phyloP scores from a whole-genome alignment of 148 eudicot species.

The Hydrangea macrophylla region DNA sequence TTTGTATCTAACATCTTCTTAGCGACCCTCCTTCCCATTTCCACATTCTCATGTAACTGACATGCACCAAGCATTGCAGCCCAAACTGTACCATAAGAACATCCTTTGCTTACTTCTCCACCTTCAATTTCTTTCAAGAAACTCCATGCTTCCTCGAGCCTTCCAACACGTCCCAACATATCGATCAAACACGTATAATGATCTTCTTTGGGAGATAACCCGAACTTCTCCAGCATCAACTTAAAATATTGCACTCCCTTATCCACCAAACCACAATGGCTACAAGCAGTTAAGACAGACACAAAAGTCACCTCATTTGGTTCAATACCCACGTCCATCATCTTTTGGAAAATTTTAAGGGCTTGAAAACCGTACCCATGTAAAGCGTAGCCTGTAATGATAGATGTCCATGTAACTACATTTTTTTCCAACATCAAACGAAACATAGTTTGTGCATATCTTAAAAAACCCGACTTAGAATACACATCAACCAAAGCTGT shows the following conservation, averaged over 20 bases:
- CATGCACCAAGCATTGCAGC: conserved; percentile 32
- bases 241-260: conserved; percentile 28
- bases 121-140: conserved; percentile 29
- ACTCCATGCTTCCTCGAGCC: conserved; percentile 33
- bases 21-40: conserved; percentile 25
- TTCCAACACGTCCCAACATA: conserved; percentile 36
- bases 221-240: conserved; percentile 26
- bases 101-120: not conserved
- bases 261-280: conserved; percentile 37
- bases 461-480: conserved; percentile 25
- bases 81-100: conserved; percentile 17
- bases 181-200: conserved; percentile 37
- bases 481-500: conserved; percentile 39
- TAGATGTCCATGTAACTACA: conserved; percentile 38
- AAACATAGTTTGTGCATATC: conserved; percentile 22
- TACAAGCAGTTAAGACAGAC: conserved; percentile 34
- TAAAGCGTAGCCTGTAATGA: conserved; percentile 32
- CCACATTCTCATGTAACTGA: conserved; percentile 29
- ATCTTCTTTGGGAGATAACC: conserved; percentile 27
- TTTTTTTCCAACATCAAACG: conserved; percentile 29
- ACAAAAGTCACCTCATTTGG: conserved; percentile 40
- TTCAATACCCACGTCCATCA: conserved; percentile 20
- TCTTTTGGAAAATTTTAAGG: conserved; percentile 28
- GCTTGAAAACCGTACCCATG: conserved; percentile 29
- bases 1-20: conserved; percentile 15